Evolutionary conservation across 2,329 filamentous ascomycete genomes (phyloP).

Genomic region (Diaporthe caulivora): DNA sequence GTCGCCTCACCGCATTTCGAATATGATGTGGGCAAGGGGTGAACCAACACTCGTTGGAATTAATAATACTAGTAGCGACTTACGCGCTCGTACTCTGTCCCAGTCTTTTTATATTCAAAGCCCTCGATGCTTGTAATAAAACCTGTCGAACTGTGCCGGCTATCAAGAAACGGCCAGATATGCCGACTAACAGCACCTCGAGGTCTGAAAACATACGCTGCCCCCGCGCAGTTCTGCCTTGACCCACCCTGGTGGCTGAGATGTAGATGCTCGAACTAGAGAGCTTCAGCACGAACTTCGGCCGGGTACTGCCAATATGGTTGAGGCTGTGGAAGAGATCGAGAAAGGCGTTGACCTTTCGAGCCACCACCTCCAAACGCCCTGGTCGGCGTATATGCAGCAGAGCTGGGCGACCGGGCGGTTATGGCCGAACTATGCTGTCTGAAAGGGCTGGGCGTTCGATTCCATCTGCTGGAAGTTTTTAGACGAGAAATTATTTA

Average conservation of each 20-base stretch:
- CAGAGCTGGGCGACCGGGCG: slow-evolving; percentile 40
- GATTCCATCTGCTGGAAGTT: slow-evolving; percentile 39
- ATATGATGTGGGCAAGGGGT: too few species aligned
- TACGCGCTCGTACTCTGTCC: too few species aligned
- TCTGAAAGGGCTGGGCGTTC: slow-evolving; percentile 37
- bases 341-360: slow-evolving; percentile 42
- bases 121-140: too few species aligned
- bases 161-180: too few species aligned
- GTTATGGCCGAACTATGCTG: slow-evolving; percentile 40
- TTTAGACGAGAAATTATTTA: slow-evolving; percentile 40
- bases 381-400: slow-evolving; percentile 41
- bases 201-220: too few species aligned
- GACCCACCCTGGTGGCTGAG: slow-evolving; percentile 52
- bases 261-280: slow-evolving; percentile 45
- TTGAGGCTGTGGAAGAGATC: slow-evolving; percentile 48
- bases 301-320: slow-evolving; percentile 48
- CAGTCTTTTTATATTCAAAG: too few species aligned
- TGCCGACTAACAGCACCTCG: too few species aligned
- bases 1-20: too few species aligned
- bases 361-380: not conserved
- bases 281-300: not conserved
- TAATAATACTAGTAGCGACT: too few species aligned
- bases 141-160: too few species aligned
- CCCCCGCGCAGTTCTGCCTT: too few species aligned
- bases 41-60: too few species aligned